Evolutionary conservation across 2,329 filamentous ascomycete genomes (phyloP).

Genomic region (Phialophora tarda): DNA sequence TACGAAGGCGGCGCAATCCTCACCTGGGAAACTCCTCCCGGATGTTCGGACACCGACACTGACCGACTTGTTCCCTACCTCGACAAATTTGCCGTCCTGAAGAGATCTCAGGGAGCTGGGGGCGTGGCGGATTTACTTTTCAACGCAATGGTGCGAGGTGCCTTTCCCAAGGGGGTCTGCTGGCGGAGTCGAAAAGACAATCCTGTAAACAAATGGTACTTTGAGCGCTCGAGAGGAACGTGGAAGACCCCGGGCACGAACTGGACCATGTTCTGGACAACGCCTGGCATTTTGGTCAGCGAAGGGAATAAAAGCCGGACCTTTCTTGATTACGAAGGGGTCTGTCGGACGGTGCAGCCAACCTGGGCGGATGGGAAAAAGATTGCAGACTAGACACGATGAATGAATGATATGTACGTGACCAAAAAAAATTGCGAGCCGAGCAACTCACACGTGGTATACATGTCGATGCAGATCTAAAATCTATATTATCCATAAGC

Average conservation of each 20-base stretch:
- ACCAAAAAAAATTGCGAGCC: background rate
- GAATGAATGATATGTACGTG: background rate
- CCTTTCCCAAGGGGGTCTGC: conserved; percentile 86
- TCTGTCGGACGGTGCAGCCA: conserved; percentile 68
- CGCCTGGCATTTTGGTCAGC: conserved; percentile 63
- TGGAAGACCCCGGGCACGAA: conserved; percentile 80
- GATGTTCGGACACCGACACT: conserved; percentile 58
- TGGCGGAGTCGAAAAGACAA: conserved; percentile 92
- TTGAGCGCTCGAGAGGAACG: conserved; percentile 83
- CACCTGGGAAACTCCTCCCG: conserved; percentile 85
- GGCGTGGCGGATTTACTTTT: conserved; percentile 96
- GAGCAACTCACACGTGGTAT: background rate
- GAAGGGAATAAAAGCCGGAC: conserved; percentile 46
- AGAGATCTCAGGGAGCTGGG: conserved; percentile 83
- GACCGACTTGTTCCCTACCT: conserved; percentile 84
- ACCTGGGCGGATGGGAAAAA: conserved; percentile 55
- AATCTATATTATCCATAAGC: background rate
- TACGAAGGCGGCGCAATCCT: conserved; percentile 95
- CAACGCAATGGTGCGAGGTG: conserved; percentile 89
- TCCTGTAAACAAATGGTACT: conserved; percentile 99
- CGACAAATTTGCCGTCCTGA: conserved; percentile 95
- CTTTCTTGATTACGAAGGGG: conserved; percentile 73
- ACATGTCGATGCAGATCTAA: background rate
- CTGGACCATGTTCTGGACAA: conserved; percentile 99
- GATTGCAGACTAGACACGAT: conserved; percentile 35